A percentile compares a stretch with the other conserved stretches of the same genome.
Evolutionary conservation across 148 eudicot species (phyloP).

Genomic region (Rhododendron henanense): DNA sequence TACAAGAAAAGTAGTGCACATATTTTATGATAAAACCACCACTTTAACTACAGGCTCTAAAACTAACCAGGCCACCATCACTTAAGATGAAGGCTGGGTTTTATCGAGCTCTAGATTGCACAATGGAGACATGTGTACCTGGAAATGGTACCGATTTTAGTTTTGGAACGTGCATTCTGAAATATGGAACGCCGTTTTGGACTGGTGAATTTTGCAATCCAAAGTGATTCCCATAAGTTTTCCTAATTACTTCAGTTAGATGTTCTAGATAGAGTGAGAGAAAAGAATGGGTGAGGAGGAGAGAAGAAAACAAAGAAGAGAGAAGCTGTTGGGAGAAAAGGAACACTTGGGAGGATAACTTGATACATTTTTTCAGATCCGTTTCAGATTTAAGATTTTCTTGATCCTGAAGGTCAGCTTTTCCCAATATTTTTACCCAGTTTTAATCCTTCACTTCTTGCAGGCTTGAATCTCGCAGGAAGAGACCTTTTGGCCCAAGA

Average conservation of each 20-base stretch:
- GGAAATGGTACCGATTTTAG: background rate
- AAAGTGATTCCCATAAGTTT: background rate
- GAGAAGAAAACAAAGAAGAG: background rate
- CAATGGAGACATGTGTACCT: background rate
- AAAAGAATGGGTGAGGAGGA: background rate
- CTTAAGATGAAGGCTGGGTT: background rate
- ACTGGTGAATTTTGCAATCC: background rate
- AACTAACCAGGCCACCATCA: background rate
- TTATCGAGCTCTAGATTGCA: background rate
- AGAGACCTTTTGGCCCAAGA: conserved; percentile 85
- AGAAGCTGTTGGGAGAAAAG: background rate
- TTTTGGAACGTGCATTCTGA: background rate
- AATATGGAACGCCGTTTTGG: background rate
- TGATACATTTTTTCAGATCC: background rate
- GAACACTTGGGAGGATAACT: background rate
- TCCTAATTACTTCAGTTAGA: background rate
- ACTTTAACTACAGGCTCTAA: background rate
- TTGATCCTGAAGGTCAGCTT: background rate
- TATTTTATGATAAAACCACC: background rate
- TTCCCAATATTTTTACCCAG: background rate
- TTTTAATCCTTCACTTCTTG: conserved; percentile 6
- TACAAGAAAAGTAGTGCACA: background rate
- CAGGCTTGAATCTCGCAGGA: conserved; percentile 90
- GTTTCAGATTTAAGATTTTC: conserved; percentile 1
- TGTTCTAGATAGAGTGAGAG: background rate